These are phyloP conservation scores for Boletellus emodensis DNA, from an alignment of 768 basidiomycete genomes.

Conservation along the genomic window DNA sequence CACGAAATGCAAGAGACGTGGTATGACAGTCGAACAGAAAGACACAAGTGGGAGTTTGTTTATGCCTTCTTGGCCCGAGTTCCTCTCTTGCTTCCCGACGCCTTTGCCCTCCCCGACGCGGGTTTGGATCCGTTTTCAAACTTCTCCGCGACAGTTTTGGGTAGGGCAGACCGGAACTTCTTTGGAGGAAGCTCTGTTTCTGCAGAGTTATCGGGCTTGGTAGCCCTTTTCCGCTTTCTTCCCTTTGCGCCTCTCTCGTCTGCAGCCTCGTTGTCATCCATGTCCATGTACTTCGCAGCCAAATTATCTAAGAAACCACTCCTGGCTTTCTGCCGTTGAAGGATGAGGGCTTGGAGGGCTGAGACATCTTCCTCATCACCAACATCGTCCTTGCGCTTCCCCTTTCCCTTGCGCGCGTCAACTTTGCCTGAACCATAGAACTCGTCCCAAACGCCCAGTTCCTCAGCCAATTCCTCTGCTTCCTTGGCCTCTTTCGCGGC, in stretches of 20 bases:
- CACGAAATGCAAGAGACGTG: not conserved
- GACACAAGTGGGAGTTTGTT: slow-evolving; percentile 8
- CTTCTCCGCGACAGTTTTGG: slow-evolving; percentile 65
- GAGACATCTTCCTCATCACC: slow-evolving; percentile 61
- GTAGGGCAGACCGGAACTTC: slow-evolving; percentile 41
- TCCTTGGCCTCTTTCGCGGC: slow-evolving; percentile 77
- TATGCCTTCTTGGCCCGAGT: slow-evolving; percentile 34
- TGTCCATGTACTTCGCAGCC: slow-evolving; percentile 67
- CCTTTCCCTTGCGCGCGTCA: slow-evolving; percentile 52
- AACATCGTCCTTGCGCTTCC: slow-evolving; percentile 42
- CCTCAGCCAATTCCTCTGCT: slow-evolving; percentile 79
- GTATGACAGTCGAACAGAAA: not conserved
- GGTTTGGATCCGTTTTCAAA: slow-evolving; percentile 55
- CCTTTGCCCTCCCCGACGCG: slow-evolving; percentile 46
- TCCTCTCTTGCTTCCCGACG: slow-evolving; percentile 29
- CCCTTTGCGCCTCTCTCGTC: slow-evolving; percentile 43
- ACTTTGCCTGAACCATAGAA: slow-evolving; percentile 79
- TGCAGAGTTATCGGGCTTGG: slow-evolving; percentile 32
- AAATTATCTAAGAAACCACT: slow-evolving; percentile 72
- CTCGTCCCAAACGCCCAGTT: slow-evolving; percentile 92
- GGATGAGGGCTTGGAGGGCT: slow-evolving; percentile 74
- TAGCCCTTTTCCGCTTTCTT: slow-evolving; percentile 49
- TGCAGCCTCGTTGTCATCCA: slow-evolving; percentile 28
- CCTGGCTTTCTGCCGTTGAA: slow-evolving; percentile 68
- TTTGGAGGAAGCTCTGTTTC: slow-evolving; percentile 45